phyloP scores from a whole-genome alignment of 495 filamentous ascomycete genomes.

The Penicillium lividum region DNA sequence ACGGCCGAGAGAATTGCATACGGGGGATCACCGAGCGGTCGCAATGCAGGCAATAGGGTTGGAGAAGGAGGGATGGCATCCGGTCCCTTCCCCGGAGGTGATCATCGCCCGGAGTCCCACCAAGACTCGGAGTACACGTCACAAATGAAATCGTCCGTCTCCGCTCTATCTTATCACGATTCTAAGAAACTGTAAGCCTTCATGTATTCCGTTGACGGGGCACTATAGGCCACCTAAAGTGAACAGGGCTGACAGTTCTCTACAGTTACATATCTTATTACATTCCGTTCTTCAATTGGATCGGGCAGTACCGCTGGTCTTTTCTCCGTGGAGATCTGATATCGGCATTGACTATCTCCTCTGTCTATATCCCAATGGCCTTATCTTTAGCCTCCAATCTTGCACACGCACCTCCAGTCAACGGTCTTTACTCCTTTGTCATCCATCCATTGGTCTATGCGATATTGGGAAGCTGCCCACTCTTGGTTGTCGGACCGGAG shows the following conservation, averaged over 20 bases:
- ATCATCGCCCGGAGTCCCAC: conserved; percentile 18
- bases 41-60: conserved; percentile 28
- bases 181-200: conserved; percentile 37
- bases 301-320: conserved; percentile 75
- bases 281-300: conserved; percentile 87
- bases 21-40: conserved; percentile 6
- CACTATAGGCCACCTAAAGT: conserved; percentile 3
- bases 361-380: conserved; percentile 97
- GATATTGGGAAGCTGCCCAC: conserved; percentile 83
- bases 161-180: conserved; percentile 32
- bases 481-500: conserved; percentile 94
- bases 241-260: conserved; percentile 12
- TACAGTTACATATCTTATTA: conserved; percentile 90
- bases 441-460: conserved; percentile 91
- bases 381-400: conserved; percentile 92
- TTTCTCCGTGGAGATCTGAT: conserved; percentile 85
- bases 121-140: conserved; percentile 38
- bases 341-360: conserved; percentile 86
- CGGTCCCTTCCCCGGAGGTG: conserved; percentile 15
- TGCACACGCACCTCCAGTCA: conserved; percentile 88
- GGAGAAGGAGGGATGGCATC: conserved; percentile 13
- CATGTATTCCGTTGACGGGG: background rate
- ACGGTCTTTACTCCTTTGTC: conserved; percentile 93
- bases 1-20: conserved; percentile 48
- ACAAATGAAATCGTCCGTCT: conserved; percentile 32